Evolutionary conservation across 2,329 filamentous ascomycete species (phyloP).

Genomic region (Colletotrichum spinosum): DNA sequence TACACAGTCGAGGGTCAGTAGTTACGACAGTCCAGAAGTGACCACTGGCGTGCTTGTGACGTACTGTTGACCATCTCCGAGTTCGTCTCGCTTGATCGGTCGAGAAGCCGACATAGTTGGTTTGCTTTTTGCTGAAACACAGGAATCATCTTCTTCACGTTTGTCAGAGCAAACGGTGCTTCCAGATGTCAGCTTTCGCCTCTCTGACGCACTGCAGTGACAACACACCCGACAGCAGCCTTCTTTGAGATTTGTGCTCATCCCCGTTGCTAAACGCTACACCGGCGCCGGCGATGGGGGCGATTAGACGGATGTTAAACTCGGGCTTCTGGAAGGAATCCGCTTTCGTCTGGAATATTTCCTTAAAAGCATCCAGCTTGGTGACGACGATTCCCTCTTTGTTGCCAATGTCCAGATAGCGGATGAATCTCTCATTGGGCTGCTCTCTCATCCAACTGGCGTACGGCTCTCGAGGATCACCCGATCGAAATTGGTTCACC

Average conservation of each 20-base stretch:
- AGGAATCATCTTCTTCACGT: not conserved
- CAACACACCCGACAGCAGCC: slow-evolving; percentile 44
- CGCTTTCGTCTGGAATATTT: slow-evolving; percentile 45
- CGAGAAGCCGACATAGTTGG: not conserved
- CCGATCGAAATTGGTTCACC: slow-evolving; percentile 35
- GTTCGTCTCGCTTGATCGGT: not conserved
- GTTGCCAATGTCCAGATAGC: slow-evolving; percentile 44
- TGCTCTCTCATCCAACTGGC: slow-evolving; percentile 41
- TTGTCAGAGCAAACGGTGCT: not conserved
- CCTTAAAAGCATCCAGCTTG: slow-evolving; percentile 39
- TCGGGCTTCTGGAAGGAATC: slow-evolving; percentile 46
- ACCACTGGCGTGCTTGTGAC: not conserved
- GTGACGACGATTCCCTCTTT: slow-evolving; percentile 42
- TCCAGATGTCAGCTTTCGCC: not conserved
- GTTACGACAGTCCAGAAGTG: not conserved
- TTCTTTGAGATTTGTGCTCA: slow-evolving; percentile 48
- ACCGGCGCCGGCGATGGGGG: slow-evolving; percentile 43
- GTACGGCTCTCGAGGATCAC: slow-evolving; percentile 34
- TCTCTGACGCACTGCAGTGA: not conserved
- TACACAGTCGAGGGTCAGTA: not conserved
- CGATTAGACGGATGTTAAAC: slow-evolving; percentile 42
- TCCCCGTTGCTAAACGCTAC: slow-evolving; percentile 50
- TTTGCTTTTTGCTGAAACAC: not conserved
- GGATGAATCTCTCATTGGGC: slow-evolving; percentile 43
- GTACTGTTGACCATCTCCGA: not conserved